Percentiles rank a stretch among this genome's conserved stretches.
These are phyloP conservation scores for Penicillium frequentans DNA, from an alignment of 2,329 filamentous ascomycete genomes.

Conservation along the genomic window DNA sequence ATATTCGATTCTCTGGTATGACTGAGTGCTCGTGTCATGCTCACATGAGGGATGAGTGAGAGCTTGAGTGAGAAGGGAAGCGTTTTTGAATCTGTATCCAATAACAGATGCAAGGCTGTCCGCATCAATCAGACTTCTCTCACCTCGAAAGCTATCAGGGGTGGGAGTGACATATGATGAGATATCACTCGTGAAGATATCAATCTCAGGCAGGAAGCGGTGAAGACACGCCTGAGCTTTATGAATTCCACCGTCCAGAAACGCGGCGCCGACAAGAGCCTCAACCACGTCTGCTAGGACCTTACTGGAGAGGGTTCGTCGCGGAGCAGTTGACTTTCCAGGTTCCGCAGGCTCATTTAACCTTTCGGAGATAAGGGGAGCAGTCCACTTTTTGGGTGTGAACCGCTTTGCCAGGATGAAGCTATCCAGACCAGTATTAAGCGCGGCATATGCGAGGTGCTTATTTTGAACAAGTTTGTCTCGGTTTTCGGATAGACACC, in stretches of 20 bases:
- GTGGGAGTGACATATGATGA: neutral
- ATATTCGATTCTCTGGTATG: constrained; percentile 79
- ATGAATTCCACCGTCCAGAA: constrained; percentile 64
- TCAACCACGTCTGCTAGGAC: constrained; percentile 85
- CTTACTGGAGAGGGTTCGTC: constrained; percentile 66
- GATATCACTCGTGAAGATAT: constrained; percentile 21
- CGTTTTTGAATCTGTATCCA: constrained; percentile 70
- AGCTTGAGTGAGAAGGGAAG: constrained; percentile 71
- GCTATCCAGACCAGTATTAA: constrained; percentile 64
- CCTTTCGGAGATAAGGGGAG: constrained; percentile 56
- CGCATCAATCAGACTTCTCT: constrained; percentile 15
- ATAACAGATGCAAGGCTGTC: constrained; percentile 38
- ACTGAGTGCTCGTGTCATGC: constrained; percentile 51
- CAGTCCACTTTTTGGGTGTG: constrained; percentile 70
- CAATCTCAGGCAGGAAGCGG: constrained; percentile 62
- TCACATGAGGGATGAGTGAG: constrained; percentile 72
- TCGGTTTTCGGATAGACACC: constrained; percentile 68
- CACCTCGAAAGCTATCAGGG: neutral
- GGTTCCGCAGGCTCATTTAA: constrained; percentile 6
- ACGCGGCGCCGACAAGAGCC: constrained; percentile 76
- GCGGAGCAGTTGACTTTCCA: neutral
- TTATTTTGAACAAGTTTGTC: constrained; percentile 72
- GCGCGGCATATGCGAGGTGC: constrained; percentile 65
- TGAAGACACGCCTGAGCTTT: constrained; percentile 65
- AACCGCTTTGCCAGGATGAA: constrained; percentile 72